These are phyloP conservation scores for Camillea tinctor DNA, from an alignment of 2,329 filamentous ascomycete genomes.

Conservation along the genomic window DNA sequence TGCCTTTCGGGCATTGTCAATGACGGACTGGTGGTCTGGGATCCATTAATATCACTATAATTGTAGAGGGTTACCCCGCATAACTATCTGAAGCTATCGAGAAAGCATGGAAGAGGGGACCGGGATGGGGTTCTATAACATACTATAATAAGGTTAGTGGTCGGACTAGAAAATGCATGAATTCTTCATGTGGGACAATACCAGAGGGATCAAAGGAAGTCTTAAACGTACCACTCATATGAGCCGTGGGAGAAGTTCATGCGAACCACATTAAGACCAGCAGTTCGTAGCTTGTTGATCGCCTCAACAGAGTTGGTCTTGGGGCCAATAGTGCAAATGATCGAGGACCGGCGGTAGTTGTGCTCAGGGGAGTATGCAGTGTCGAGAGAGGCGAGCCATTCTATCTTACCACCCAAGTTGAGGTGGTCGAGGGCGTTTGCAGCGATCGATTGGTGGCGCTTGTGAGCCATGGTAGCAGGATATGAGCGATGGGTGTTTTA, in stretches of 20 bases:
- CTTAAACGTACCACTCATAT: slow-evolving; percentile 58
- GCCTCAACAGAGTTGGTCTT: slow-evolving; percentile 98
- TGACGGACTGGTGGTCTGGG: slow-evolving; percentile 85
- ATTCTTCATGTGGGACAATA: neutral
- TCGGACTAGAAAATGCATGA: neutral
- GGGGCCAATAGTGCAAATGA: slow-evolving; percentile 98
- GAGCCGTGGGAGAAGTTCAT: slow-evolving; percentile 99
- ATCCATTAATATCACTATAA: neutral
- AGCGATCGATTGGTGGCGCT: slow-evolving; percentile 38
- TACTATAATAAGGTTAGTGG: neutral
- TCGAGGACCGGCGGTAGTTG: slow-evolving; percentile 94
- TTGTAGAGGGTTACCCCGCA: neutral
- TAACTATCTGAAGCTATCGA: neutral
- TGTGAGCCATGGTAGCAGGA: slow-evolving; percentile 16
- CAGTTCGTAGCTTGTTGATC: slow-evolving; percentile 88
- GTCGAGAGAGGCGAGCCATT: slow-evolving; percentile 71
- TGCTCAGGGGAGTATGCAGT: slow-evolving; percentile 83
- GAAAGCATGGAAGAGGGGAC: neutral
- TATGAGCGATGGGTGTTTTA: neutral
- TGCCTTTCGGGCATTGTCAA: slow-evolving; percentile 89
- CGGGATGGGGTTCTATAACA: neutral
- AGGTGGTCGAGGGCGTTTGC: slow-evolving; percentile 82
- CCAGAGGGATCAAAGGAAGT: neutral
- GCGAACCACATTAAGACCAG: slow-evolving; percentile 95
- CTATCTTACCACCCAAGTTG: slow-evolving; percentile 68